Percentiles rank a stretch among this genome's conserved stretches.
Evolutionary conservation across 2,329 filamentous ascomycete species (phyloP).

Genomic region (Aspergillus transmontanensis): DNA sequence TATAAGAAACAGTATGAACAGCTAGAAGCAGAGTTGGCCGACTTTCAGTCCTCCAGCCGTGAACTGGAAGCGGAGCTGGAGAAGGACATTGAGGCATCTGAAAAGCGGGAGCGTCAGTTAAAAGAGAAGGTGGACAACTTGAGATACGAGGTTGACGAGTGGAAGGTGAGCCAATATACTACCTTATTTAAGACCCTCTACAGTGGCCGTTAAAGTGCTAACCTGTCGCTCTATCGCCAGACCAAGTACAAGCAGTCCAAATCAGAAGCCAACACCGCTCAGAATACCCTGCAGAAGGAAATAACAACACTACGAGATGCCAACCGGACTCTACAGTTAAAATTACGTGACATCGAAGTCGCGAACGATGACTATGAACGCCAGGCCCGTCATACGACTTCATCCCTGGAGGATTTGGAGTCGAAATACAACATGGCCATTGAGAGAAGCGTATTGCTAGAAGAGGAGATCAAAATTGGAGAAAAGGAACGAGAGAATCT

Average conservation of each 20-base stretch:
- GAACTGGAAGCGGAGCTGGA: conserved; percentile 94
- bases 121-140: conserved; percentile 85
- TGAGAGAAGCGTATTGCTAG: conserved; percentile 87
- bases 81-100: conserved; percentile 91
- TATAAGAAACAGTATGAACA: conserved; percentile 97
- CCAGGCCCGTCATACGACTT: conserved; percentile 92
- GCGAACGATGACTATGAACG: conserved; percentile 98
- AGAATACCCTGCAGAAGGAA: conserved; percentile 89
- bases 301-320: conserved; percentile 86
- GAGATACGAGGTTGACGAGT: conserved; percentile 91
- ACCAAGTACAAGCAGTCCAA: conserved; percentile 97
- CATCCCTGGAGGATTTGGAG: conserved; percentile 93
- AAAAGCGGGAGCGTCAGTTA: conserved; percentile 84
- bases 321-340: conserved; percentile 79
- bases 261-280: conserved; percentile 78
- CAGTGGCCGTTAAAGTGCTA: background rate
- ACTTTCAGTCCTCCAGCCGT: conserved; percentile 91
- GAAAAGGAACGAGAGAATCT: conserved; percentile 89
- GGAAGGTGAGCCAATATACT: conserved; percentile 72
- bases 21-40: conserved; percentile 84
- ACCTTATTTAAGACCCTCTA: background rate
- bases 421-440: conserved; percentile 96
- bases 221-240: conserved; percentile 49
- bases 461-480: conserved; percentile 88
- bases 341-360: conserved; percentile 91